phyloP scores from a whole-genome alignment of 2,329 filamentous ascomycete species.

The Talaromyces sp. region DNA sequence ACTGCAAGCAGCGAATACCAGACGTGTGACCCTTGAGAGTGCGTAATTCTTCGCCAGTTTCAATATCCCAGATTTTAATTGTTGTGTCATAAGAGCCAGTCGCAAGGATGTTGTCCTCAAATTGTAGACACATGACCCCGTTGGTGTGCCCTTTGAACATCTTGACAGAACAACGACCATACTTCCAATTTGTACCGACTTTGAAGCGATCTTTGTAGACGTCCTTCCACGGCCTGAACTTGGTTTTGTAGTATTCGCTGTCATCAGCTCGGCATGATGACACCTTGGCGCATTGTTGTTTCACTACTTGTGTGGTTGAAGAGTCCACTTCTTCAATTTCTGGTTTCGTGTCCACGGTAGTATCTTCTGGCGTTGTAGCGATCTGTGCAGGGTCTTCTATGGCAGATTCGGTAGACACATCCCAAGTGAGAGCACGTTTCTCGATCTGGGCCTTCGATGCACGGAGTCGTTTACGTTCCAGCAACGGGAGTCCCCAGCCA shows the following conservation, averaged over 20 bases:
- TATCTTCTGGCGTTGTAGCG: background rate
- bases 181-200: slow-evolving; percentile 96
- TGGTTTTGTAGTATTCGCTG: slow-evolving; percentile 47
- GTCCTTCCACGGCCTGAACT: slow-evolving; percentile 80
- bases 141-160: slow-evolving; percentile 84
- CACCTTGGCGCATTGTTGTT: background rate
- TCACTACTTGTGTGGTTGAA: slow-evolving; percentile 16
- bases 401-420: slow-evolving; percentile 34
- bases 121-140: slow-evolving; percentile 72
- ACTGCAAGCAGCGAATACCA: slow-evolving; percentile 84
- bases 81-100: slow-evolving; percentile 94
- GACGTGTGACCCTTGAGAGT: slow-evolving; percentile 77
- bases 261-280: slow-evolving; percentile 15
- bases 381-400: background rate
- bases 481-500: slow-evolving; percentile 84
- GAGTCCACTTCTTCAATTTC: background rate
- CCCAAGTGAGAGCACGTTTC: slow-evolving; percentile 58
- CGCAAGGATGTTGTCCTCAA: slow-evolving; percentile 85
- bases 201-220: slow-evolving; percentile 94
- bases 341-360: background rate
- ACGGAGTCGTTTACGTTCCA: slow-evolving; percentile 82
- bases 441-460: slow-evolving; percentile 84
- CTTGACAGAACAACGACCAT: slow-evolving; percentile 79
- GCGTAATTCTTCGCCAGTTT: slow-evolving; percentile 79
- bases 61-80: slow-evolving; percentile 93